A percentile compares a stretch with the other conserved stretches of the same genome.
These are phyloP conservation scores for Sordariomycetes sp. DNA, from an alignment of 2,329 filamentous ascomycete genomes.

Conservation along the genomic window DNA sequence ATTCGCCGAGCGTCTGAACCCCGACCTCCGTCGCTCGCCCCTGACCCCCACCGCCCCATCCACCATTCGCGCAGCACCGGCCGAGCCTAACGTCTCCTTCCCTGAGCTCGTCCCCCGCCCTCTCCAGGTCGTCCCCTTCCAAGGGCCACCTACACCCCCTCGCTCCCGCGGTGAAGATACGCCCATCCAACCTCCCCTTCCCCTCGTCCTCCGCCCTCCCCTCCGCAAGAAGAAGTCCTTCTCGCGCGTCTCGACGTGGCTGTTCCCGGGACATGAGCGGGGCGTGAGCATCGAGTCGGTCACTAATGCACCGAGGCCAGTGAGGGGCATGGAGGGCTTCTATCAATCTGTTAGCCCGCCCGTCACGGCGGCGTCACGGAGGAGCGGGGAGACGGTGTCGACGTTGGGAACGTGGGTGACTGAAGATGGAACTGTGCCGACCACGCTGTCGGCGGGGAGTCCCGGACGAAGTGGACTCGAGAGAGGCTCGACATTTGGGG, in stretches of 20 bases:
- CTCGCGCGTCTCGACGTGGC: constrained; percentile 49
- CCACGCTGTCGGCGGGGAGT: constrained; percentile 21
- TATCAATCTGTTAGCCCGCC: constrained; percentile 40
- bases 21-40: constrained; percentile 25
- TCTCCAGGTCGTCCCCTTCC: background rate
- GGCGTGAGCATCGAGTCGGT: constrained; percentile 26
- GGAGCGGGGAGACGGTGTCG: constrained; percentile 35
- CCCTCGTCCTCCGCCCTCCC: constrained; percentile 47
- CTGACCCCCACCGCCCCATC: constrained; percentile 5
- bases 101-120: constrained; percentile 3
- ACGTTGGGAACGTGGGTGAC: constrained; percentile 31
- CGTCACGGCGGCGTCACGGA: constrained; percentile 19
- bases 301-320: constrained; percentile 42
- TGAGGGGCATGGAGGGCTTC: constrained; percentile 42
- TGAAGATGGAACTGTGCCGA: constrained; percentile 32
- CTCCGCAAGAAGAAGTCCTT: constrained; percentile 59
- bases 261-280: constrained; percentile 30
- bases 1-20: constrained; percentile 44
- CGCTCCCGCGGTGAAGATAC: constrained; percentile 8
- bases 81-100: constrained; percentile 5
- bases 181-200: constrained; percentile 43
- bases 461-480: background rate
- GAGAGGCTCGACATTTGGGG: background rate
- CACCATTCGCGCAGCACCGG: constrained; percentile 7
- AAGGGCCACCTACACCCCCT: background rate